Base-by-base conservation (phyloP, 2,329 filamentous ascomycete species). In the Mycosphaerella sp. region DNA sequence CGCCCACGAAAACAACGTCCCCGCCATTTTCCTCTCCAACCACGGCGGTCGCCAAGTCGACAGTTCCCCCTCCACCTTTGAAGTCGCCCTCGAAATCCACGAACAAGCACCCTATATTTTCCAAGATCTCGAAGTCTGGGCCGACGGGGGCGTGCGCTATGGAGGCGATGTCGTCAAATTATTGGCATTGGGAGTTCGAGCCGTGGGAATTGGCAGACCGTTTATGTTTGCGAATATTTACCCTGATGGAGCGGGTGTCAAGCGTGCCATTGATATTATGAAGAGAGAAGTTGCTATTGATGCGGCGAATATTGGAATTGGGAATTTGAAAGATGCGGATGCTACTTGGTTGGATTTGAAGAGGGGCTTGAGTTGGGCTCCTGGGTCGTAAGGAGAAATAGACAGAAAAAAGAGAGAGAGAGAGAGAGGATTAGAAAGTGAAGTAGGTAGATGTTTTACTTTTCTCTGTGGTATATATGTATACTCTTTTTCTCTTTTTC, bases 51-150 rank as follows among this genome's bases (percentile, higher is more conserved):
- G 80, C n/a, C 80, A 82, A 66, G 45, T 71, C 48, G 71, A 73
- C 69, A 48, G 76, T 26, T 75, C 78, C 2, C 84, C 85, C 0
- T 85, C 80, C 0, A 81, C 84, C 1, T 82, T 85, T 11, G 88
- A 93, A 64, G 82, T 92, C 48, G 87, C 86, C 3, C 80, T 87
- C 10, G 87, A 89, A 58, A 85, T 90, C 53, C 84, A 87, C 69
- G 83, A 81, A 36, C 58, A 69, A 32, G 69, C 64, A 6, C 72
- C 71, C 0, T 66, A 68, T 14, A 64, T 74, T 14, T 74, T 73
- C 62, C 60, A 68, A 41, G 51, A 70, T 49, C 61, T 67, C 17
- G 71, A 73, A 50, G 69, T 74, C 5, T 71, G 64, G 45, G 70
- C 70, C 6, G 70, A 73, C 40, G 69, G 70, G 11, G 71, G 71